Evolutionary conservation across 2,329 filamentous ascomycete species (phyloP).

Genomic region (Phoma sp.): DNA sequence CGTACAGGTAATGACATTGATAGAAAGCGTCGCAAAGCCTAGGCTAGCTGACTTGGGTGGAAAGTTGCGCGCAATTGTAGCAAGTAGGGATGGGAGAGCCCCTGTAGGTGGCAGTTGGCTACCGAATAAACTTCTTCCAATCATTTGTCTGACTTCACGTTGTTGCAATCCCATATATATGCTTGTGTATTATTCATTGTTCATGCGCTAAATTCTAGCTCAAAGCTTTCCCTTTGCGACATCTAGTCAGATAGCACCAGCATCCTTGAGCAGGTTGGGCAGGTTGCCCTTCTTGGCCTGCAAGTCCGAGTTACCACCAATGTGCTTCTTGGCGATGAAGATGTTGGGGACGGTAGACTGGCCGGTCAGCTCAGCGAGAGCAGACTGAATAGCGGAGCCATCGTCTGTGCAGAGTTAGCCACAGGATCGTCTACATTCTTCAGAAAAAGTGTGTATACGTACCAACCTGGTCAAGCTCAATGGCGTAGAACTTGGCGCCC

Average conservation of each 20-base stretch:
- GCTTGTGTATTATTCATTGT: not conserved
- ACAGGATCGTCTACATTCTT: not conserved
- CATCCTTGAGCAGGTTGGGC: constrained; percentile 66
- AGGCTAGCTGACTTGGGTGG: constrained; percentile 23
- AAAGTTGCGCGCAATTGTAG: constrained; percentile 29
- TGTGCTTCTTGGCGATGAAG: constrained; percentile 89
- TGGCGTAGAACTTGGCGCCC: constrained; percentile 73
- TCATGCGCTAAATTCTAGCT: not conserved
- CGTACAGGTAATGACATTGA: constrained; percentile 37
- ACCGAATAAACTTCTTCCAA: constrained; percentile 26
- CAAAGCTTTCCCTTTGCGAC: constrained; percentile 7
- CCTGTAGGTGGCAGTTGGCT: constrained; percentile 29
- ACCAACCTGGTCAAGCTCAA: constrained; percentile 89
- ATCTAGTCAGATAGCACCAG: constrained; percentile 63
- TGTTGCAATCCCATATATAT: not conserved
- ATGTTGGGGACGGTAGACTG: constrained; percentile 95
- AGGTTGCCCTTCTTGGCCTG: constrained; percentile 71
- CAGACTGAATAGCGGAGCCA: constrained; percentile 80
- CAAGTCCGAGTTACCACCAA: constrained; percentile 93
- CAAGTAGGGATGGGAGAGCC: constrained; percentile 16
- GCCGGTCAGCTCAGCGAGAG: constrained; percentile 77
- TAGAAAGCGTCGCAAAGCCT: constrained; percentile 22
- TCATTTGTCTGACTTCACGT: not conserved
- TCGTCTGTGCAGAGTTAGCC: constrained; percentile 64
- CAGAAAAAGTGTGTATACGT: constrained; percentile 47